Base-by-base conservation (phyloP, 345 rosid genomes). In the Euphorbia lathyris region DNA sequence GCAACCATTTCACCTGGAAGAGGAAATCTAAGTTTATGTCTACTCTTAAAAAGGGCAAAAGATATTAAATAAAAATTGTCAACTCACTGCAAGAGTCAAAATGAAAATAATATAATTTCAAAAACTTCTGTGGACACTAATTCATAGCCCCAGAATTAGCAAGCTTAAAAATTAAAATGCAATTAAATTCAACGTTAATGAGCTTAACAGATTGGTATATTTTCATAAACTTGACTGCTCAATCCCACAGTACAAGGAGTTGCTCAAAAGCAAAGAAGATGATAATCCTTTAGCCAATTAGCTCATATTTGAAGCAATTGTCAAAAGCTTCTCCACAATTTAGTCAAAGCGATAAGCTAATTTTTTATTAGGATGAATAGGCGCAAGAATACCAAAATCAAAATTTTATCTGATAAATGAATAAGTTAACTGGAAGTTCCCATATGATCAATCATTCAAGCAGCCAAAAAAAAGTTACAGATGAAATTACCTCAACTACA, bases 1-100 rank as follows among this genome's bases (percentile, higher is more conserved):
- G 43, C 85, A 92, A 77, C 97, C 97, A 95, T 77, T 89, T 88
- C 25, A 92, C 82, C 97, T 95, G 86, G 55, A 61, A 5, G 11
- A 45, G 23, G 34, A 10, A 25, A 25, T 63, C 11, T 22, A 63
- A 12, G 25, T 14, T 63, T 63, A 63, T 22, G 4, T 7, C n/a
- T 60, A 7, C 20, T 25, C 13, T 32, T 60, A 19, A 19, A 20
- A 23, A n/a, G 56, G 4, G n/a, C 52, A 47, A 47, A 47, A 47
- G 52, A n/a, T 47, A 47, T 14, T 13, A 19, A 26, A 64, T 2
- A 25, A 43, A 38, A 1, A 61, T 27, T 32, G 47, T 47, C 38
- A 26, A 55, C 27, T 59, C 45, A 19, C 12, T 10, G 55, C 36
- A 50, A 55, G 25, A 57, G 36, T 13, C 5, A 23, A 70, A 34